Evolutionary conservation across 495 filamentous ascomycete species (phyloP), one percentile per base, ranked within the genome.

Genomic region (Hypoxylon fragiforme): DNA sequence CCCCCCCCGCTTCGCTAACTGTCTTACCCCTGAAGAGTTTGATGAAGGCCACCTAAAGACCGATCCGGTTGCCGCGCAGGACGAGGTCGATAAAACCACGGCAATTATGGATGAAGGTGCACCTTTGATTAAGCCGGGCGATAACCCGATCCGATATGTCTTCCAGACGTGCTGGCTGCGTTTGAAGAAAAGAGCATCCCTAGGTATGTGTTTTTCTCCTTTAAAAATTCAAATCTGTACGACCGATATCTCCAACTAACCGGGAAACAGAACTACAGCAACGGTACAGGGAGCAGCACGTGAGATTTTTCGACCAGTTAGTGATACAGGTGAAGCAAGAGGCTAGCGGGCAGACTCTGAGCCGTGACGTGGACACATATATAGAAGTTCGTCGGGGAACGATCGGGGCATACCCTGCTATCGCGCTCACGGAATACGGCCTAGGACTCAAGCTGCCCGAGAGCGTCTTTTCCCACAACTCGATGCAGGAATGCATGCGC

Each of bases 11-110:
- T 9, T 13, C 20, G 19, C 35, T 49, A 18, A 40, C 24, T 3
- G 3, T n/a, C n/a, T n/a, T n/a, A n/a, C 16, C 15, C 24, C 13
- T 20, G 22, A 8, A 49, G 45, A 40, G 22, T 49, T 49, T 49
- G 45, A 40, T 21, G 45, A 49, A n/a, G 44, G 44, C n/a, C 32
- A 38, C 21, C 20, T 49, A 9, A 49, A 40, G 35, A 19, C 39
- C 14, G 45, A 49, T 49, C 45, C 22, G 11, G 14, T 31, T 31
- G 45, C 45, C 13, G 45, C 45, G 14, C 14, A 49, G 24, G 45
- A 49, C 31, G 45, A 49, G 24, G 24, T 49, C 8, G 35, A 40
- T 19, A n/a, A n/a, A 12, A 49, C 45, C 8, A 49, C 32, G 35
- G 45, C 45, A 11, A 40, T 49, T 15, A 49, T 49, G 45, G 45